phyloP scores from a whole-genome alignment of 75 land plant species.

The Pinus tabuliformis region DNA sequence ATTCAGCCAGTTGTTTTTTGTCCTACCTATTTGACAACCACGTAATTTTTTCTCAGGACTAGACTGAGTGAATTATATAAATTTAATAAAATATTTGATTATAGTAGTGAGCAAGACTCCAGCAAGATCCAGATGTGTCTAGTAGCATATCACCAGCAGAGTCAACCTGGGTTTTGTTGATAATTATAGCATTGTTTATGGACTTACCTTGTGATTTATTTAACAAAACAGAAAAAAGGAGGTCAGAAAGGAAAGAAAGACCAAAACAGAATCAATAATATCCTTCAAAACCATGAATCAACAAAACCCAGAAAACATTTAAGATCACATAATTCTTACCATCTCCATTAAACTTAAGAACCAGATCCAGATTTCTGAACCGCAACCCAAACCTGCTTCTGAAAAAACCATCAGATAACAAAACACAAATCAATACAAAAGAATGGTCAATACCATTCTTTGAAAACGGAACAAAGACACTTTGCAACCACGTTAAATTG shows the following conservation, averaged over 20 bases:
- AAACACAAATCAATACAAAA: background rate
- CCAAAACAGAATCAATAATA: too few relatives aligned
- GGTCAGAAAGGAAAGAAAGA: background rate
- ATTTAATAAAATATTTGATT: background rate
- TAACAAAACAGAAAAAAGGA: background rate
- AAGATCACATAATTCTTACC: background rate
- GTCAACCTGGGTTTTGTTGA: background rate
- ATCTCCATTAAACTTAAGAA: slow-evolving; percentile 13
- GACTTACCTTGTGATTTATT: background rate
- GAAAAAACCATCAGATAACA: slow-evolving; percentile 11
- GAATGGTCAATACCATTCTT: background rate
- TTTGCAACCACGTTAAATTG: slow-evolving; percentile 1
- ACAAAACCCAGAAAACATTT: too few relatives aligned
- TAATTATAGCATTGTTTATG: background rate
- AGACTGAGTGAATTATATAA: background rate
- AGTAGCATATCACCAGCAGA: background rate
- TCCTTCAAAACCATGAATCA: too few relatives aligned
- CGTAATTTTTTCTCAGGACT: background rate
- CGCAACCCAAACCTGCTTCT: slow-evolving; percentile 76
- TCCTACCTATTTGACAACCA: background rate
- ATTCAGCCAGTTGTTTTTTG: too few relatives aligned
- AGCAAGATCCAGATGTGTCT: background rate
- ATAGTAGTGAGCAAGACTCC: background rate
- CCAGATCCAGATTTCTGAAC: slow-evolving; percentile 51
- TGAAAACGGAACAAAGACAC: slow-evolving; percentile 2